Percentiles rank a stretch among this genome's conserved stretches.
Evolutionary conservation across 441 rosid species (phyloP).

Genomic region (Arabidopsis lyrata): DNA sequence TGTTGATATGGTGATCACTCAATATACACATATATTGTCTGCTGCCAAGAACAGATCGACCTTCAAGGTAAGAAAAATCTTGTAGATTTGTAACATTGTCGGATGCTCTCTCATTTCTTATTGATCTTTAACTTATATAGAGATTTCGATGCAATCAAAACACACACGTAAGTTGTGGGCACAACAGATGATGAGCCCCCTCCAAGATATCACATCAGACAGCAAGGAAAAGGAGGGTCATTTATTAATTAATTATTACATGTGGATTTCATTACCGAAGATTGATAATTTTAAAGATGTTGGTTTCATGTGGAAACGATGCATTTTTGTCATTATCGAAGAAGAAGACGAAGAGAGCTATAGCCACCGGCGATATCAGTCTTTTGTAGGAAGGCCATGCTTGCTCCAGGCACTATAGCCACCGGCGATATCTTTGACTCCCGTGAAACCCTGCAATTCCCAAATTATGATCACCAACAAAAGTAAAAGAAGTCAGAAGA

Average conservation of each 20-base stretch:
- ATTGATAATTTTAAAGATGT: not conserved
- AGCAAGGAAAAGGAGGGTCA: not conserved
- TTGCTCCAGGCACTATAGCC: constrained; percentile 79
- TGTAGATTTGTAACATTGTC: not conserved
- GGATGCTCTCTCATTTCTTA: not conserved
- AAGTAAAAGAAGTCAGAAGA: not conserved
- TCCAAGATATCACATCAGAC: not conserved
- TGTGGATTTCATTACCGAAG: not conserved
- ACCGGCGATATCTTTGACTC: constrained; percentile 71
- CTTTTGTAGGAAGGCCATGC: constrained; percentile 68
- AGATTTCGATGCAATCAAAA: constrained; percentile 1
- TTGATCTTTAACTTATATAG: not conserved
- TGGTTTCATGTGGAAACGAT: no score
- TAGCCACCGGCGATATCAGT: constrained; percentile 10
- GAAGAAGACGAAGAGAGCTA: no score
- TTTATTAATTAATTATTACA: constrained; percentile 6
- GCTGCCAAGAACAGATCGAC: not conserved
- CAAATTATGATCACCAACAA: not conserved
- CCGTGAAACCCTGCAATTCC: constrained; percentile 66
- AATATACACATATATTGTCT: not conserved
- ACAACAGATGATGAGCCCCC: not conserved
- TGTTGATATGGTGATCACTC: constrained; percentile 3
- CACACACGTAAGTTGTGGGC: constrained; percentile 2
- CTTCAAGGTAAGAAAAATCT: not conserved
- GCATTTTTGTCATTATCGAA: no score